Evolutionary conservation across 2,329 filamentous ascomycete species (phyloP), one percentile per base, ranked within the genome.

Genomic region (Tolypocladium paradoxum): DNA sequence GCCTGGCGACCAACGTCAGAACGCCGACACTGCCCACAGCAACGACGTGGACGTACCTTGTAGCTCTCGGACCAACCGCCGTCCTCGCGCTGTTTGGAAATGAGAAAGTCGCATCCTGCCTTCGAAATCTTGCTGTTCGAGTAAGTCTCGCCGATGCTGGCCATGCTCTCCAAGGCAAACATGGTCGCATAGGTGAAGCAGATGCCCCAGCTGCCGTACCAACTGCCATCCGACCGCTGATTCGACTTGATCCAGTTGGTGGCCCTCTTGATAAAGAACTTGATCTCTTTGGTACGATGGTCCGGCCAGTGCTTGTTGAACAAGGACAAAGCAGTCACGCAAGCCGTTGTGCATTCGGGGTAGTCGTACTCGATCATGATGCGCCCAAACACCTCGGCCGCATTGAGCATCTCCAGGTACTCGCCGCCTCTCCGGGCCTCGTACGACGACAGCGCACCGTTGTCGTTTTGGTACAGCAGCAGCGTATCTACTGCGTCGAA

Each of bases 281-380:
- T 75, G 59, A 99, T 92, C 55, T 97, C 92, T 0, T 78, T 69
- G 0, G 79, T 66, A 49, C 92, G 82, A 68, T 99, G 95, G 31
- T 85, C 74, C 0, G 92, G 90, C 75, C 90, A 95, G 67, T 88
- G 78, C 62, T 86, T 79, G 59, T 82, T 81, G 74, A 97, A 97
- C 2, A 92, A 76, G 5, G 85, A 87, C 22, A 99, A 76, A 0
- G 88, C 90, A 1, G 89, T 96, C 4, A 99, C 87, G 33, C 90
- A 90, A 1, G 93, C 91, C 2, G 93, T 97, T 0, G 93, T 99
- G 74, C 93, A 99, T 69, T 99, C 93, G 0, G 92, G 90, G 64
- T 99, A 97, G 67, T 96, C 90, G 68, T 99, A 99, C 65, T 97
- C 92, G 52, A 99, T 86, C 93, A 99, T 99, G 72, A 99, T 99